Conservation (phyloP, 495 filamentous ascomycete genomes). For the Annulohypoxylon stygium region DNA sequence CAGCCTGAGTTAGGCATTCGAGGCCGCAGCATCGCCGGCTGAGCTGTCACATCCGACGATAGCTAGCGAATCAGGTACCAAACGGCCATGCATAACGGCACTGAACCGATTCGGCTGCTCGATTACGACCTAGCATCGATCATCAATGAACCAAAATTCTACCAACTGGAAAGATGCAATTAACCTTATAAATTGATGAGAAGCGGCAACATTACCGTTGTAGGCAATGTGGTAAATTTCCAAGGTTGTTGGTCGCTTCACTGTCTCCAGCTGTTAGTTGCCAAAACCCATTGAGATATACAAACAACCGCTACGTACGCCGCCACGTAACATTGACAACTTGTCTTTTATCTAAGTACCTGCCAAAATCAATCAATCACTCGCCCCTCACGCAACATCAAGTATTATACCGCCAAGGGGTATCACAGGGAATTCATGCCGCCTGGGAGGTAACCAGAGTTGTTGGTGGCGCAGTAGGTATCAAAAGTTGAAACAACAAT, state of each 20-base stretch:
- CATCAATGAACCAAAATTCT: background rate
- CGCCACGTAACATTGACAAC: background rate
- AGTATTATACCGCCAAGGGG: background rate
- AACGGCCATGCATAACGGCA: constrained; percentile 1
- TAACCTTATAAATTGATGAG: background rate
- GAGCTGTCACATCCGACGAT: constrained; percentile 25
- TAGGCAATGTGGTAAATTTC: background rate
- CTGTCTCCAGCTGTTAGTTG: background rate
- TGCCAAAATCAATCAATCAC: background rate
- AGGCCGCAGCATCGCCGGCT: constrained; percentile 7
- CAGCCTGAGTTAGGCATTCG: constrained; percentile 28
- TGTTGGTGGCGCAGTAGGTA: constrained; percentile 15
- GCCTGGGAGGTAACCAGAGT: background rate
- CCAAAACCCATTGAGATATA: background rate
- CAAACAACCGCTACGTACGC: too few species aligned
- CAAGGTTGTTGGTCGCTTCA: constrained; percentile 1
- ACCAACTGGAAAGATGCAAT: background rate
- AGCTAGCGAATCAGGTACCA: constrained; percentile 26
- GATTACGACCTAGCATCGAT: background rate
- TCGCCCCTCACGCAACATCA: background rate
- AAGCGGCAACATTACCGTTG: background rate
- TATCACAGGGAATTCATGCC: background rate
- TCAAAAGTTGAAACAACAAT: background rate
- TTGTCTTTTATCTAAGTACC: background rate
- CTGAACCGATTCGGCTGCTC: background rate